Evolutionary conservation across 208 protist species (phyloP), one percentile per base, ranked within the genome.

Genomic region (Crithidia expoeki): DNA sequence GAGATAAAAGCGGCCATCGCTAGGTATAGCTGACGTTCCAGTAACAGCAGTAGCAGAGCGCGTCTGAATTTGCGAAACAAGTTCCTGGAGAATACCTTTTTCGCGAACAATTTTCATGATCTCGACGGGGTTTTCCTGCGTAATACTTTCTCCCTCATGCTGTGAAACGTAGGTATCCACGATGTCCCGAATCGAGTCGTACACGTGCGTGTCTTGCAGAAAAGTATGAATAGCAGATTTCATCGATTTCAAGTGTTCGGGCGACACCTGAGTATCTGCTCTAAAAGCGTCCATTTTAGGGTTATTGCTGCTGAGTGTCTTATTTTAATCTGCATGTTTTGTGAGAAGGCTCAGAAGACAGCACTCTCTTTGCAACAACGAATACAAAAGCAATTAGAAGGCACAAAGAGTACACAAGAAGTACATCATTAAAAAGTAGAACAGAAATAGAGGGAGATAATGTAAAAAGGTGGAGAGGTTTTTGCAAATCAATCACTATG

Each of bases 71-170:
- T 79, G 34, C 33, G 50, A 66, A 23, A 94, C 68, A 25, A 98
- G 69, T 58, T 94, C 72, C 32, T 94, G 80, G 23, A 98, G 53
- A 30, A 97, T 59, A 12, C 95, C 95, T 40, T 86, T 87, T 73
- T 98, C 92, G 47, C 80, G 75, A 11, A 97, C 67, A 47, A 97
- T 84, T 19, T 80, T 75, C 85, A 98, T 92, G 14, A 98, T 83
- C 47, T 91, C 86, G 34, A 68, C 72, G n/a, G 84, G 68, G 59
- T 82, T 84, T 0, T 83, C 79, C 9, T 68, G 42, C 19, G 68
- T 34, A 28, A 82, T 30, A 6, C 36, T 58, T 4, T 78, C 58
- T 1, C 80, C 84, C 25, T 74, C 76, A 62, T 95, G 76, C 50
- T 94, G 80, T 12, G 83, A 77, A 1, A 93, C 67, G 68, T 97